These are phyloP conservation scores for Trametes elegans DNA, from an alignment of 768 basidiomycete species.

Conservation along the genomic window DNA sequence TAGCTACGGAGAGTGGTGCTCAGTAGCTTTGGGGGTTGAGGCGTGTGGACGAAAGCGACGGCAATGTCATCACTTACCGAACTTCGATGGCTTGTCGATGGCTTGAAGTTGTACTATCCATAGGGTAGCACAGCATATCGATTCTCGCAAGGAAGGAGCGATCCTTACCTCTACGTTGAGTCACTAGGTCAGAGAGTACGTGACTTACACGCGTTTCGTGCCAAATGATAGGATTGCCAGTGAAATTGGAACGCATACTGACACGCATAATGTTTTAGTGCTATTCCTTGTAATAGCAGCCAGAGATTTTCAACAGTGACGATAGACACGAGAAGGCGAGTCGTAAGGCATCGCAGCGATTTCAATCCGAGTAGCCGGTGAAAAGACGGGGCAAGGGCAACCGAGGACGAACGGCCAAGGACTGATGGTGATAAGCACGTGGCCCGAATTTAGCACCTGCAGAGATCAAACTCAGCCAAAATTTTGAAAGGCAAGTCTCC, in stretches of 20 bases:
- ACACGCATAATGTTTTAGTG: too few relatives aligned
- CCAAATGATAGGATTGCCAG: not conserved
- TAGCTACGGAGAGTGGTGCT: too few relatives aligned
- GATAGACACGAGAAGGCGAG: not conserved
- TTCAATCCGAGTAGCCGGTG: not conserved
- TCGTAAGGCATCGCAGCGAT: not conserved
- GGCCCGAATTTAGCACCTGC: constrained; percentile 6
- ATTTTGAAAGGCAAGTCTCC: constrained; percentile 22
- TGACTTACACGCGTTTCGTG: not conserved
- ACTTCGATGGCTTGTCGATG: not conserved
- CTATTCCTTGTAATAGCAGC: too few relatives aligned
- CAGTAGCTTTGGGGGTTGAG: too few relatives aligned
- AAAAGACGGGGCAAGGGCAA: not conserved
- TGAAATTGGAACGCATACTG: not conserved
- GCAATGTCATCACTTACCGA: too few relatives aligned
- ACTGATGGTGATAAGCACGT: constrained; percentile 16
- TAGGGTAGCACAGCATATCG: too few relatives aligned
- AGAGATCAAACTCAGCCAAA: constrained; percentile 26
- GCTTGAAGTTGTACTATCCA: not conserved
- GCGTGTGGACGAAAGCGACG: too few relatives aligned
- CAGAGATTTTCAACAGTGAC: too few relatives aligned
- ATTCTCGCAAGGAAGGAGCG: too few relatives aligned
- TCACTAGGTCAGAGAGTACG: constrained; percentile 3
- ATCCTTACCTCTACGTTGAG: not conserved
- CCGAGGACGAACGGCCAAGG: not conserved